Conservation (phyloP, 768 basidiomycete species). For the Serpula lacrymans region DNA sequence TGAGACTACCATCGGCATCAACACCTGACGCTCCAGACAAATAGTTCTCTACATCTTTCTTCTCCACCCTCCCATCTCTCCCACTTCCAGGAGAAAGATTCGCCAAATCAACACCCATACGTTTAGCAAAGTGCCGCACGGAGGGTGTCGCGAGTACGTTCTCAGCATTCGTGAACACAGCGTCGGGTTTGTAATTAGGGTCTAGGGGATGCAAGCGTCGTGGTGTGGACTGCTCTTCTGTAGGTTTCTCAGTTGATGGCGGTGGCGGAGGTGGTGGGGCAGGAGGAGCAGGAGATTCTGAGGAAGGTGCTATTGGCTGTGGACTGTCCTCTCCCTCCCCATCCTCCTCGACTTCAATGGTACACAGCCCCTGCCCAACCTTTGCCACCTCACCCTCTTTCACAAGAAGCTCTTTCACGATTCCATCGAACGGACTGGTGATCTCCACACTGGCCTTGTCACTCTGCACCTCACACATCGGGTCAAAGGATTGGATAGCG, state of each 20-base stretch:
- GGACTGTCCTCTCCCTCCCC: conserved; percentile 14
- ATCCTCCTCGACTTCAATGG: conserved; percentile 78
- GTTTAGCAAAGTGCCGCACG: conserved; percentile 72
- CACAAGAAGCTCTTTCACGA: conserved; percentile 68
- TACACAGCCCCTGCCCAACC: conserved; percentile 73
- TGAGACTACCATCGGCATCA: not conserved
- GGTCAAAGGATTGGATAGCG: conserved; percentile 60
- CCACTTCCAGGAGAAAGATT: conserved; percentile 65
- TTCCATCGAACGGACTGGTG: conserved; percentile 80
- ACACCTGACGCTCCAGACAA: conserved; percentile 26
- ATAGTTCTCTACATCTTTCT: conserved; percentile 65
- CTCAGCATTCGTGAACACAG: conserved; percentile 13
- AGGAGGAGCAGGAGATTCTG: not conserved
- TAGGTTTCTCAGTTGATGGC: conserved; percentile 10
- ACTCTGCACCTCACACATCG: conserved; percentile 81
- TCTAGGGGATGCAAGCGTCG: conserved; percentile 60
- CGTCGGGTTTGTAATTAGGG: conserved; percentile 39
- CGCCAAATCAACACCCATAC: conserved; percentile 58
- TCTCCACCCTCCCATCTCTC: conserved; percentile 71
- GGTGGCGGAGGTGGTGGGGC: too few species aligned
- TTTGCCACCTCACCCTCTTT: conserved; percentile 82
- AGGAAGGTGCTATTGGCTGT: conserved; percentile 10
- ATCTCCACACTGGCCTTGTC: conserved; percentile 93
- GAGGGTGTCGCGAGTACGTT: conserved; percentile 71
- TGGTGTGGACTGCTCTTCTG: not conserved